Percentiles rank a stretch among this genome's conserved stretches.
phyloP scores from a whole-genome alignment of 805 yeast species.

The Nakazawaea ishiwadae region DNA sequence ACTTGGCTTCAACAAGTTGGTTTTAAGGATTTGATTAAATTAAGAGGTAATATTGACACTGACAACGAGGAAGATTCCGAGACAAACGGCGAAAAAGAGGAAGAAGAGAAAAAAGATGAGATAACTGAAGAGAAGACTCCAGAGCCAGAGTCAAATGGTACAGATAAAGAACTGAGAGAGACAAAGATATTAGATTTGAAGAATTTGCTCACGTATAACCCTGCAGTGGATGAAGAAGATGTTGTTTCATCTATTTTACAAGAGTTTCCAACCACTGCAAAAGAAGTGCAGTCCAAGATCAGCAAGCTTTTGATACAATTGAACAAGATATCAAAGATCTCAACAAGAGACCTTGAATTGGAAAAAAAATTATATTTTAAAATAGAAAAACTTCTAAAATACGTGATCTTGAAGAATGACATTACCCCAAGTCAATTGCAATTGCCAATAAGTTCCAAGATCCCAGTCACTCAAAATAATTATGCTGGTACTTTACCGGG shows the following conservation, averaged over 20 bases:
- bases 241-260: conserved; percentile 2
- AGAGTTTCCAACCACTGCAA: not conserved
- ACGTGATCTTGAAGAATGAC: conserved; percentile 23
- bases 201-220: conserved; percentile 6
- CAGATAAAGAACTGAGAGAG: too few relatives aligned
- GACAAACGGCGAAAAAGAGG: not conserved
- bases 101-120: conserved; percentile 4
- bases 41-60: conserved; percentile 6
- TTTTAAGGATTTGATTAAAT: conserved; percentile 29
- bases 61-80: not conserved
- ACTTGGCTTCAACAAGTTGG: conserved; percentile 54
- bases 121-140: not conserved
- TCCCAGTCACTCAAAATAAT: conserved; percentile 71
- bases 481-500: conserved; percentile 82
- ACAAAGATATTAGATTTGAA: conserved; percentile 4
- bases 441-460: conserved; percentile 28
- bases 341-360: conserved; percentile 4
- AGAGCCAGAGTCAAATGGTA: not conserved
- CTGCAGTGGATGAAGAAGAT: conserved; percentile 8
- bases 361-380: conserved; percentile 40
- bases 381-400: conserved; percentile 40
- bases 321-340: conserved; percentile 24
- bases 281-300: conserved; percentile 28
- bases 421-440: conserved; percentile 29
- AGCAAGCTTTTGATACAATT: conserved; percentile 42